Evolutionary conservation across 139 green algal species (phyloP), one percentile per base, ranked within the genome.

Genomic region (Volvox reticuliferus): DNA sequence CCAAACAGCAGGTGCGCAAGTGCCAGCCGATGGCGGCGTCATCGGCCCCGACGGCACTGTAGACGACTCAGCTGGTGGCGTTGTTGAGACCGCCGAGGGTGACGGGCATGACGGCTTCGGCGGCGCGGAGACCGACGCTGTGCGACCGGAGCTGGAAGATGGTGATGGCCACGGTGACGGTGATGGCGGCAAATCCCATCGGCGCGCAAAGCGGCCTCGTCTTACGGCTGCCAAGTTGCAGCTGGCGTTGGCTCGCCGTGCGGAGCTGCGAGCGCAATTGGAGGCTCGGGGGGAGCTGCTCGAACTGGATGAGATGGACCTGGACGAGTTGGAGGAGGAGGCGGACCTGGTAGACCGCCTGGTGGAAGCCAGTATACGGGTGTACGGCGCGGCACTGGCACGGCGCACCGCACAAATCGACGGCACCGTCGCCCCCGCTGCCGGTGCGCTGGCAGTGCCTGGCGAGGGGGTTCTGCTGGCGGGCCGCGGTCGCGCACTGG

Each of bases 271-370:
- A 9, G 24, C 32, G 6, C 61, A 68, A 35, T 61, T 91, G 61
- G 76, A 36, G 0, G 87, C 61, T 18, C 76, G 76, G 2, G 87
- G 87, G 14, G 87, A 91, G 75, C 87, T 91, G 24, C 61, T 91
- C 75, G 76, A 86, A 62, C 76, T 91, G 24, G 62, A 91, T 28
- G 87, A 91, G 76, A 91, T 91, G 87, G 87, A 91, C n/a, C 33
- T 86, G 61, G 87, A 91, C 55, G 87, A 91, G 87, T 63, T 91
- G 55, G 87, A 91, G 76, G 87, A 91, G 62, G 87, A 91, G 62
- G 32, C 87, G 61, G 87, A 91, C 0, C 61, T 86, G 28, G 87
- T 91, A 26, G 87, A 91, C 26, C 61, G 73, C 1, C 24, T 91
- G 87, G 87, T 91, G n/a, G 87, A 91, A 62, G 87, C 87, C 24